Conservation (phyloP, 2,329 filamentous ascomycete species). For the Sporothrix schenckii region DNA sequence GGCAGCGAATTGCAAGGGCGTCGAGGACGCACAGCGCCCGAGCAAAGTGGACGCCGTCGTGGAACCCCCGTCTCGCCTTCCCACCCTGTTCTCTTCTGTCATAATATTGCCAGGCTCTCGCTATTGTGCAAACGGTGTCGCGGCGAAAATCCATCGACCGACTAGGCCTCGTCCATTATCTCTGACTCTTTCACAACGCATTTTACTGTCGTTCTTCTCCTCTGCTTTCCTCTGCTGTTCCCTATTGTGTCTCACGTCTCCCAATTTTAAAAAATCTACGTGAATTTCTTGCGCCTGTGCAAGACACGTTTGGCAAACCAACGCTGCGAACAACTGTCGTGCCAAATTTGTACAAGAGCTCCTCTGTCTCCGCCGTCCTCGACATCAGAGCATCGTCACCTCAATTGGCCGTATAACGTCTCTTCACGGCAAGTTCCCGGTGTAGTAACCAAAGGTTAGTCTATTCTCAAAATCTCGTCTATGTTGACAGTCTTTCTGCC, state of each 20-base stretch:
- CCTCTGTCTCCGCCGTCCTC: background rate
- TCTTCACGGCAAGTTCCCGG: background rate
- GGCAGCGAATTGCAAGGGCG: background rate
- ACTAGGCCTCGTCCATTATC: background rate
- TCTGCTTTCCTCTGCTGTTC: background rate
- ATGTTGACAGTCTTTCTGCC: background rate
- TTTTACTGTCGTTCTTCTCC: background rate
- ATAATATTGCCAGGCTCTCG: background rate
- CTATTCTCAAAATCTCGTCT: background rate
- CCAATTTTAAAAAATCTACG: background rate
- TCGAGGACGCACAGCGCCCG: background rate
- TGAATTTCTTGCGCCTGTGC: background rate
- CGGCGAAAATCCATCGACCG: background rate
- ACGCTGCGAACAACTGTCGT: slow-evolving; percentile 8
- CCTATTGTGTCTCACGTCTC: too few species aligned
- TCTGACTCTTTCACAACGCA: background rate
- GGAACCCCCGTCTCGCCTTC: background rate
- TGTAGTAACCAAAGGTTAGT: background rate
- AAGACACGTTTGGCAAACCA: background rate
- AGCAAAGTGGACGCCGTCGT: background rate
- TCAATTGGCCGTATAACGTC: background rate
- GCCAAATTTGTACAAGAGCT: background rate
- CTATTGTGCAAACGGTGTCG: background rate
- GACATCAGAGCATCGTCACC: background rate
- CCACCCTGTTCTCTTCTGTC: background rate